A percentile compares a stretch with the other conserved stretches of the same genome.
Evolutionary conservation across 1,284 basidiomycete species (phyloP).

Genomic region (Fomes fomentarius): DNA sequence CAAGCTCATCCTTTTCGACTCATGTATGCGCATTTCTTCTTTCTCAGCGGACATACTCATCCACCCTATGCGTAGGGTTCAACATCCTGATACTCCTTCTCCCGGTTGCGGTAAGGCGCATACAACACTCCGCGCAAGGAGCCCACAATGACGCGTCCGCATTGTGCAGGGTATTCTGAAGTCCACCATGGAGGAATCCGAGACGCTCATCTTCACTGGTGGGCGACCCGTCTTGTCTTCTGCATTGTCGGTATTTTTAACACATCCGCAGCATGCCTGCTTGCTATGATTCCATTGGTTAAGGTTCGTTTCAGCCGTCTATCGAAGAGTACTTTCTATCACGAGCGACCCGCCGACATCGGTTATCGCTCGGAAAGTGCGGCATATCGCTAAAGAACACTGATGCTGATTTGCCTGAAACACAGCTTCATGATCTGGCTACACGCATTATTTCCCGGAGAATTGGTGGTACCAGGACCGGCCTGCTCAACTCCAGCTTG

Average conservation of each 20-base stretch:
- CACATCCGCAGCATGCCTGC: constrained; percentile 54
- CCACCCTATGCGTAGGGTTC: constrained; percentile 49
- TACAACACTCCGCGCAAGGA: too few species aligned
- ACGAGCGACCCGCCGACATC: neutral
- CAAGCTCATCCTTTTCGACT: constrained; percentile 55
- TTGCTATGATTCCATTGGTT: constrained; percentile 74
- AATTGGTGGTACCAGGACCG: constrained; percentile 78
- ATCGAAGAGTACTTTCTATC: neutral
- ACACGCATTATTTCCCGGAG: constrained; percentile 77
- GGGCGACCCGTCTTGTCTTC: constrained; percentile 26
- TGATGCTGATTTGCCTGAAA: neutral
- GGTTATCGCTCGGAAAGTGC: neutral
- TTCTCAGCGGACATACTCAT: constrained; percentile 51
- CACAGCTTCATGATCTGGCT: constrained; percentile 76
- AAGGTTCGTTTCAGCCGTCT: constrained; percentile 46
- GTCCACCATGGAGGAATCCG: constrained; percentile 54
- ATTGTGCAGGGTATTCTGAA: constrained; percentile 64
- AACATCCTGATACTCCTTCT: constrained; percentile 62
- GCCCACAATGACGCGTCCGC: too few species aligned
- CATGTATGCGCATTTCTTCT: constrained; percentile 38
- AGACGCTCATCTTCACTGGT: constrained; percentile 70
- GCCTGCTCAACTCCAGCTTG: constrained; percentile 83
- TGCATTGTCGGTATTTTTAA: neutral
- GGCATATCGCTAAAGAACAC: too few species aligned
- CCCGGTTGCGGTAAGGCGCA: constrained; percentile 59